These are phyloP conservation scores for Garcia nutans DNA, from an alignment of 345 rosid genomes.

Conservation along the genomic window DNA sequence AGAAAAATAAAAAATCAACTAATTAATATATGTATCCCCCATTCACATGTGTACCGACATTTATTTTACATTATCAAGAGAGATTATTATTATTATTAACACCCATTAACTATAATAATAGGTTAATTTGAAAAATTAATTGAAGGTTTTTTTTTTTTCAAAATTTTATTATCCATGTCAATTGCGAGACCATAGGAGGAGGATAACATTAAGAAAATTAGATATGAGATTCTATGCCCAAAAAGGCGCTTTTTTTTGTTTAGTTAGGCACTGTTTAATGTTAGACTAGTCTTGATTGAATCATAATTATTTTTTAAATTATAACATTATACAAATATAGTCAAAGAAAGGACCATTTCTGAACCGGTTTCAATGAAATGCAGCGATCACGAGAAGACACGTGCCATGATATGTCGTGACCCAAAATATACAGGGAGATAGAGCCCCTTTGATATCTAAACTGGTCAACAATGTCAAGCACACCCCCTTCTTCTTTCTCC, in stretches of 20 bases:
- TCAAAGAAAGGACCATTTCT: slow-evolving; percentile 9
- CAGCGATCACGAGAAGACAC: slow-evolving; percentile 14
- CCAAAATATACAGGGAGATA: background rate
- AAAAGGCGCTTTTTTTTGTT: background rate
- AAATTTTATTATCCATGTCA: too few relatives aligned
- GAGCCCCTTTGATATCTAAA: background rate
- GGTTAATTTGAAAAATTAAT: too few relatives aligned
- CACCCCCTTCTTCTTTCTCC: too few relatives aligned
- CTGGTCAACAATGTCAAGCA: slow-evolving; percentile 24
- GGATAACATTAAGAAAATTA: background rate
- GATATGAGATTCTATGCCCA: background rate
- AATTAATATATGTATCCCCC: too few relatives aligned
- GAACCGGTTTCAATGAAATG: background rate
- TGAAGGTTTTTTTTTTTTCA: too few relatives aligned
- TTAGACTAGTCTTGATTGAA: background rate
- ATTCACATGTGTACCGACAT: background rate
- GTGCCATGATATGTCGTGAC: slow-evolving; percentile 11
- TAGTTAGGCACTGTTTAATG: background rate
- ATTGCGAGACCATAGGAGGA: too few relatives aligned
- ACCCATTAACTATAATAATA: too few relatives aligned
- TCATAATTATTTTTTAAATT: background rate
- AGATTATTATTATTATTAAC: too few relatives aligned
- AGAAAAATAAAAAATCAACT: background rate
- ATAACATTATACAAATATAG: background rate
- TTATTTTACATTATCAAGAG: background rate